These are phyloP conservation scores for Pleurotus sapidus DNA, from an alignment of 768 basidiomycete genomes.

Conservation along the genomic window DNA sequence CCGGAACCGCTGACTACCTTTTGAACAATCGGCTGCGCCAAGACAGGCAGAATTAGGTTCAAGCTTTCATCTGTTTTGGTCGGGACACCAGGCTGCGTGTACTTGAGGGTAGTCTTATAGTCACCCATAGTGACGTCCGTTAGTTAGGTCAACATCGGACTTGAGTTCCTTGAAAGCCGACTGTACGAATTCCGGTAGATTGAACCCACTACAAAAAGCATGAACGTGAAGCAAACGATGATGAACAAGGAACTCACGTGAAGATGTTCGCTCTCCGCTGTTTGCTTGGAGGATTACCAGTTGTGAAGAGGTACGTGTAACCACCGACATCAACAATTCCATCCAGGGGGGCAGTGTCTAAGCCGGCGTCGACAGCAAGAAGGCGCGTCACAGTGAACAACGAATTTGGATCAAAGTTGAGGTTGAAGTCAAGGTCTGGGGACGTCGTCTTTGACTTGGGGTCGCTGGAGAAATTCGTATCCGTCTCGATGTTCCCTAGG, in stretches of 20 bases:
- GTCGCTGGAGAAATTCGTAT: conserved; percentile 45
- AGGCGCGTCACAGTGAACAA: conserved; percentile 71
- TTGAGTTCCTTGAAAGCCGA: conserved; percentile 62
- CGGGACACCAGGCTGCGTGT: conserved; percentile 53
- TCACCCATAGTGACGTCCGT: conserved; percentile 62
- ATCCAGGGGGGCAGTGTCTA: conserved; percentile 60
- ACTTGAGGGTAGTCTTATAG: conserved; percentile 61
- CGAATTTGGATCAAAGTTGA: conserved; percentile 67
- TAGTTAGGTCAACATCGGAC: conserved; percentile 56
- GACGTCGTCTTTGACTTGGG: conserved; percentile 56
- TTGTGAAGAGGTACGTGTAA: conserved; percentile 51
- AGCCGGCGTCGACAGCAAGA: conserved; percentile 61
- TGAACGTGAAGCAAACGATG: background rate
- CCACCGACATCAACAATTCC: conserved; percentile 65
- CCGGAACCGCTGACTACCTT: conserved; percentile 58
- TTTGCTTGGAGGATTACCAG: conserved; percentile 22
- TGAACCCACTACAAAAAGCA: conserved; percentile 47
- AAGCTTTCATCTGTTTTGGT: conserved; percentile 61
- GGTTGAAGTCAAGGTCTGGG: conserved; percentile 53
- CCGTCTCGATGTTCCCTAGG: conserved; percentile 58
- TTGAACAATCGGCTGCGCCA: conserved; percentile 75
- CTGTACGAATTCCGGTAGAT: conserved; percentile 60
- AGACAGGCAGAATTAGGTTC: conserved; percentile 61
- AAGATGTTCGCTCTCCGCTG: conserved; percentile 48
- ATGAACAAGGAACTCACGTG: conserved; percentile 33